These are phyloP conservation scores for Aureobasidium sp. DNA, from an alignment of 2,329 filamentous ascomycete species.

Conservation along the genomic window DNA sequence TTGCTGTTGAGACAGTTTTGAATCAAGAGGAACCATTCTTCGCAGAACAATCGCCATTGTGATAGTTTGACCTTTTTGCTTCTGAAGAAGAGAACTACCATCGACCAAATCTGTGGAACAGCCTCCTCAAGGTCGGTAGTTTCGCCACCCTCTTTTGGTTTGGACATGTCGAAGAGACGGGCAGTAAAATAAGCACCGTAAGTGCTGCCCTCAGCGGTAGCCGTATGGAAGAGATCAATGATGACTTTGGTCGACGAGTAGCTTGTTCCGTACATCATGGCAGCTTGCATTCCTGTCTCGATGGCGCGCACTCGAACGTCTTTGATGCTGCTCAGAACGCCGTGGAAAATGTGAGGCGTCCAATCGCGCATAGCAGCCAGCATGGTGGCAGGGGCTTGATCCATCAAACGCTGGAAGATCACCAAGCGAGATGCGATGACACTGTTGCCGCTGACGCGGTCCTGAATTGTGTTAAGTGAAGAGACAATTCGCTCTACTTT, in stretches of 20 bases:
- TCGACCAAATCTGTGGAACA: slow-evolving; percentile 85
- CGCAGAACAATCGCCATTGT: slow-evolving; percentile 61
- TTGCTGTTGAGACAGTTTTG: slow-evolving; percentile 77
- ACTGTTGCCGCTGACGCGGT: slow-evolving; percentile 70
- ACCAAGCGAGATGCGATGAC: slow-evolving; percentile 69
- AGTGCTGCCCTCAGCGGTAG: slow-evolving; percentile 46
- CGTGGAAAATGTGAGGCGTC: slow-evolving; percentile 74
- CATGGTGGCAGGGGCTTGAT: slow-evolving; percentile 66
- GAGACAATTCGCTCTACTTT: slow-evolving; percentile 64
- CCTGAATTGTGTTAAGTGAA: slow-evolving; percentile 64
- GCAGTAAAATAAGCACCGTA: slow-evolving; percentile 64
- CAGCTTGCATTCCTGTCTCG: slow-evolving; percentile 62
- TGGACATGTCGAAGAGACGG: slow-evolving; percentile 60
- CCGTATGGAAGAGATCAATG: slow-evolving; percentile 53
- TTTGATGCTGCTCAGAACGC: slow-evolving; percentile 69
- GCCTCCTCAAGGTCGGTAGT: slow-evolving; percentile 42
- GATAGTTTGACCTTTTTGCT: slow-evolving; percentile 51
- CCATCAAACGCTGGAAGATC: slow-evolving; percentile 71
- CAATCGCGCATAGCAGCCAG: slow-evolving; percentile 62
- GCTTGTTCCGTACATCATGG: slow-evolving; percentile 62
- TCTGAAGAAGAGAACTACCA: slow-evolving; percentile 70
- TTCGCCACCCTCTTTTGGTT: slow-evolving; percentile 39
- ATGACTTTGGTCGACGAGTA: slow-evolving; percentile 60
- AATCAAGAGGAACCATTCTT: slow-evolving; percentile 68
- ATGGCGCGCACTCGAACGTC: slow-evolving; percentile 73